phyloP scores from a whole-genome alignment of 441 rosid species.

The Populus tomentosa region DNA sequence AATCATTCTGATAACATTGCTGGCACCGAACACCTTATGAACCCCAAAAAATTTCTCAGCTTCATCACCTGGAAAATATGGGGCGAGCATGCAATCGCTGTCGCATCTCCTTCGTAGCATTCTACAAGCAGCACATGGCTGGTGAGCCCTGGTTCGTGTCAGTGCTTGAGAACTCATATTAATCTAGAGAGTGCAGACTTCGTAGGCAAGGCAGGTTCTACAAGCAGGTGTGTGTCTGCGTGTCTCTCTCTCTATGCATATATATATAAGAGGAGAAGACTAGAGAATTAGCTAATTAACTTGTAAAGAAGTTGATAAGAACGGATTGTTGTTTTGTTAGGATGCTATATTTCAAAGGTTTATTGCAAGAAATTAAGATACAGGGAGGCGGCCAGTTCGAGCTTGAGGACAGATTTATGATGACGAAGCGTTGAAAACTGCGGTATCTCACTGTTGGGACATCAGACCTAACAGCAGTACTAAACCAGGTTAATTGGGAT shows the following conservation, averaged over 20 bases:
- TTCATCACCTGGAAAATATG: conserved; percentile 32
- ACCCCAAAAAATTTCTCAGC: conserved; percentile 9
- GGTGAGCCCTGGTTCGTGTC: conserved; percentile 25
- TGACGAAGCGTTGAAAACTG: background rate
- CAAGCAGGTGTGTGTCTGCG: background rate
- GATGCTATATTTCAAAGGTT: background rate
- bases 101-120: conserved; percentile 36
- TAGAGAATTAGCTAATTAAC: background rate
- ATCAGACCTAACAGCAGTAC: background rate
- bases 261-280: background rate
- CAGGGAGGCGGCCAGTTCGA: background rate
- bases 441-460: background rate
- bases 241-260: no score
- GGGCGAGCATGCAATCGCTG: conserved; percentile 31
- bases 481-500: background rate
- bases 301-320: background rate
- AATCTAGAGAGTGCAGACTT: background rate
- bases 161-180: conserved; percentile 15
- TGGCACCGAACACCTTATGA: conserved; percentile 14
- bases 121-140: conserved; percentile 38
- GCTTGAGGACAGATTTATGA: background rate
- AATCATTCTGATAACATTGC: conserved; percentile 40
- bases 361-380: background rate
- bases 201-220: background rate
- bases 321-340: background rate